Percentiles rank a stretch among this genome's conserved stretches.
Conservation (phyloP, 192 early-diverging fungal species). For the Anaeromyces robustus region DNA sequence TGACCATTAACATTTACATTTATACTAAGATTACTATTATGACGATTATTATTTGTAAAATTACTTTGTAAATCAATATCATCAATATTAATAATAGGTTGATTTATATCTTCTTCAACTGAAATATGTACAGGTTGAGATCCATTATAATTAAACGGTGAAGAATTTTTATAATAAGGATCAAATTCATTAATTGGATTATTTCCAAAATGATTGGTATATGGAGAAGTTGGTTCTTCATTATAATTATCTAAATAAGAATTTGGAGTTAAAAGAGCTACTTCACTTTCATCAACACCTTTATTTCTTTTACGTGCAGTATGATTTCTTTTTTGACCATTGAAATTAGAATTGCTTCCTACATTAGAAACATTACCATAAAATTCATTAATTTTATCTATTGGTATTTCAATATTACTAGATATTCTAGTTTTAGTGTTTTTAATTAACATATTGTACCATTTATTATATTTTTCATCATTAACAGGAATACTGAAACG, state of each 20-base stretch:
- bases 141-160: not conserved
- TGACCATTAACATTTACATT: too few species aligned
- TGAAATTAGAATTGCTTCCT: too few species aligned
- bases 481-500: not conserved
- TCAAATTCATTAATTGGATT: not conserved
- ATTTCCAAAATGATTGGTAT: not conserved
- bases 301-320: too few species aligned
- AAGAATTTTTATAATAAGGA: not conserved
- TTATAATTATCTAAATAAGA: not conserved
- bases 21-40: too few species aligned
- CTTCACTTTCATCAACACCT: not conserved
- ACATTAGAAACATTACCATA: not conserved
- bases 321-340: too few species aligned
- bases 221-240: not conserved
- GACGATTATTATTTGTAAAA: too few species aligned
- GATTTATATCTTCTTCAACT: not conserved
- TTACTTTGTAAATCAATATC: too few species aligned
- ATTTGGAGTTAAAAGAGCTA: not conserved
- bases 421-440: not conserved
- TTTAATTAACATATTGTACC: not conserved
- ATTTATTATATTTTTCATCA: not conserved
- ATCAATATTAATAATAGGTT: not conserved
- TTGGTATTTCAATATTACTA: not conserved
- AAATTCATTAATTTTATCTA: not conserved
- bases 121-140: not conserved